phyloP scores from a whole-genome alignment of 208 protist genomes.

The Naegleria fowleri region DNA sequence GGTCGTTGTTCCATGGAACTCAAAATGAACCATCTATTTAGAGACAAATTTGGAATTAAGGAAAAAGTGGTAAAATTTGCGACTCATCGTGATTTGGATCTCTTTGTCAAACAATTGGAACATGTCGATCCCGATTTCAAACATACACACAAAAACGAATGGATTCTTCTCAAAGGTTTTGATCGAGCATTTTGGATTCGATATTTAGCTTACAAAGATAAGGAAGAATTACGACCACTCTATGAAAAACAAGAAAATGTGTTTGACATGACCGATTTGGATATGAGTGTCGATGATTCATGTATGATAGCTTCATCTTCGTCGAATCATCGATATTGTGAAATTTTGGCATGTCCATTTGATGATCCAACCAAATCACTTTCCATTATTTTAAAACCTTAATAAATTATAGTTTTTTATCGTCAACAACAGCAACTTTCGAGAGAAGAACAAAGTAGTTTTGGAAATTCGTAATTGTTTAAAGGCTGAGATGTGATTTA shows the following conservation, averaged over 20 bases:
- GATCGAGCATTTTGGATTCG: constrained; percentile 12
- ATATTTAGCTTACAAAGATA: background rate
- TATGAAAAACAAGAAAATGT: background rate
- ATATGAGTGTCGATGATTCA: background rate
- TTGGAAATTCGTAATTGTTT: too few relatives aligned
- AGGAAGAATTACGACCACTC: background rate
- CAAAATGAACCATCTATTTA: background rate
- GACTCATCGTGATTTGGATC: background rate
- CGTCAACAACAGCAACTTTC: too few relatives aligned
- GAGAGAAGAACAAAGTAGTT: too few relatives aligned
- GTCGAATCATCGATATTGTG: background rate
- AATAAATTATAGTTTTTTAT: too few relatives aligned
- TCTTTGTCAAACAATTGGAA: background rate
- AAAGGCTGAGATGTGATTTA: too few relatives aligned
- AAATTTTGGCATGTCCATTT: background rate
- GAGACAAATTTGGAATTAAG: background rate
- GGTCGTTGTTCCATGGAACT: background rate
- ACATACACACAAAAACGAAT: background rate
- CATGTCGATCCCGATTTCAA: background rate
- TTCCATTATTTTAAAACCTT: background rate
- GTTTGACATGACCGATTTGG: background rate
- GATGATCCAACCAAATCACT: background rate
- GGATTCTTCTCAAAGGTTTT: background rate
- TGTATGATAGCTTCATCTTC: too few relatives aligned
- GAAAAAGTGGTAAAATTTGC: background rate